phyloP scores from a whole-genome alignment of 257 asterid species.

The Penstemon davidsonii region DNA sequence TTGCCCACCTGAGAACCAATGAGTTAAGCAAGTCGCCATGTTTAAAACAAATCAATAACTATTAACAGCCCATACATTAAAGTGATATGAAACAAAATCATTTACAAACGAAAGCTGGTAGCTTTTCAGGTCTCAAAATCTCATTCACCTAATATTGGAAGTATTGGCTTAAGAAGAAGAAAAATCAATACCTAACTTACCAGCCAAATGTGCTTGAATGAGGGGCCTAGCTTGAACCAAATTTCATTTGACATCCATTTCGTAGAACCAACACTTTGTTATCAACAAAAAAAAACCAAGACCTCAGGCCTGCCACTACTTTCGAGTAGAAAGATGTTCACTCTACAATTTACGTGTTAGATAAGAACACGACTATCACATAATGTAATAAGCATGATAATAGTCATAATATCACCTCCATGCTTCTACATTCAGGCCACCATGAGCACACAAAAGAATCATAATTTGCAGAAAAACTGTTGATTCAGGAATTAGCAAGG shows the following conservation, averaged over 20 bases:
- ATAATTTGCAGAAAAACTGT: neutral
- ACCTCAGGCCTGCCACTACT: neutral
- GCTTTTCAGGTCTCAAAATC: neutral
- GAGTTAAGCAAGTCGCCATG: neutral
- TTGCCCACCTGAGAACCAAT: neutral
- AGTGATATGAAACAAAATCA: neutral
- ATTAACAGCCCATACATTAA: too few species aligned
- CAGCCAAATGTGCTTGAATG: constrained; percentile 10
- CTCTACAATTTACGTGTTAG: neutral
- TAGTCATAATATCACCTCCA: neutral
- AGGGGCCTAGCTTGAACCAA: constrained; percentile 6
- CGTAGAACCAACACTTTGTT: neutral
- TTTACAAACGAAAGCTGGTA: neutral
- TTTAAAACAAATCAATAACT: neutral
- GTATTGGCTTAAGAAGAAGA: neutral
- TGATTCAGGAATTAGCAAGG: neutral
- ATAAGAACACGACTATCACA: neutral
- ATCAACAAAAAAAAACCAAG: neutral
- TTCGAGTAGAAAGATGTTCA: neutral
- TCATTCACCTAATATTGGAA: neutral
- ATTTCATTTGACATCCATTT: neutral
- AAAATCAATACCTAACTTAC: neutral
- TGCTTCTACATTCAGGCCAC: neutral
- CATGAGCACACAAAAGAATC: neutral
- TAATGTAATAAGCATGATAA: neutral